Evolutionary conservation across 2,329 filamentous ascomycete genomes (phyloP).

Genomic region (Colletotrichum eremochloae): DNA sequence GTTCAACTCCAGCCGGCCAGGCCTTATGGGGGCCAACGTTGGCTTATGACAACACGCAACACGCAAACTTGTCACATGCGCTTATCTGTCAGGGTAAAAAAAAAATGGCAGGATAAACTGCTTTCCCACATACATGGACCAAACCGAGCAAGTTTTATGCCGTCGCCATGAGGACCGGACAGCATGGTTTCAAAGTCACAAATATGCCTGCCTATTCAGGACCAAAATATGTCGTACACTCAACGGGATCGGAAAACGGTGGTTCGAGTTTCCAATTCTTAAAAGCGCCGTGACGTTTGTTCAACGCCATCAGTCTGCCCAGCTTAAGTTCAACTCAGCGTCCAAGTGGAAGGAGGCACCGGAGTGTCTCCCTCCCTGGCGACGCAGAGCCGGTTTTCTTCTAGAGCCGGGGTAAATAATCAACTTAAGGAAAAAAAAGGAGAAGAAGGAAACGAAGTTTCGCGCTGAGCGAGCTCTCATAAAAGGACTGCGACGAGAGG

Average conservation of each 20-base stretch:
- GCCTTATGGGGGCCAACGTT: neutral
- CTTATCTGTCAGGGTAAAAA: neutral
- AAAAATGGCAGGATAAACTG: neutral
- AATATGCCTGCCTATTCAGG: neutral
- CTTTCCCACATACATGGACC: neutral
- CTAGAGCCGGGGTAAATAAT: slow-evolving; percentile 61
- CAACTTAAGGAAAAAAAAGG: slow-evolving; percentile 63
- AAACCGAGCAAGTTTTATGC: neutral
- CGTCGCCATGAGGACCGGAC: neutral
- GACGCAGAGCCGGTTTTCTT: slow-evolving; percentile 68
- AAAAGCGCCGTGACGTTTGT: slow-evolving; percentile 64
- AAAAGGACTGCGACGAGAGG: slow-evolving; percentile 25
- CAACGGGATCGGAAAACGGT: slow-evolving; percentile 73
- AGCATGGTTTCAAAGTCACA: neutral
- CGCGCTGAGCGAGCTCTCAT: slow-evolving; percentile 14
- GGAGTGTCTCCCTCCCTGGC: slow-evolving; percentile 47
- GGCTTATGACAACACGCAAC: neutral
- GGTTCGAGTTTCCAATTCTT: slow-evolving; percentile 73
- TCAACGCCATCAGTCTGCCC: slow-evolving; percentile 65
- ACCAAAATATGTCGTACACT: slow-evolving; percentile 66
- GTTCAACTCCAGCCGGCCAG: neutral
- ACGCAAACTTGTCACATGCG: neutral
- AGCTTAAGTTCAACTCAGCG: slow-evolving; percentile 67
- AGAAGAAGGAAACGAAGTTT: slow-evolving; percentile 46
- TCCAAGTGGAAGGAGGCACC: slow-evolving; percentile 51